Percentiles rank a stretch among this genome's conserved stretches.
Evolutionary conservation across 345 rosid genomes (phyloP).

Genomic region (Salix arbutifolia): DNA sequence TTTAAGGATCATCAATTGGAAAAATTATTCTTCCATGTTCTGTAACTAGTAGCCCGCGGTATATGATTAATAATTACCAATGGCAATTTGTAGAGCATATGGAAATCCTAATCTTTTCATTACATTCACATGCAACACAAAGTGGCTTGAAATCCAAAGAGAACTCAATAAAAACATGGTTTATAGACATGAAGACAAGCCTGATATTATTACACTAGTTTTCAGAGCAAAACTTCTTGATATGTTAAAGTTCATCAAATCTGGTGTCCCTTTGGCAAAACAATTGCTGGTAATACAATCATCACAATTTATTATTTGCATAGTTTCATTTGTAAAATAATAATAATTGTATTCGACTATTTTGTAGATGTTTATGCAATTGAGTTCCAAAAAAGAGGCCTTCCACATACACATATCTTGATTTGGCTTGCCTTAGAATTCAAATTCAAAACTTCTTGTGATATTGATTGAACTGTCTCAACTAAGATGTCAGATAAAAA

Average conservation of each 20-base stretch:
- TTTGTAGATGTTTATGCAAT: neutral
- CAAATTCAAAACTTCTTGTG: fast-evolving
- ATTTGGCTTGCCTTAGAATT: neutral
- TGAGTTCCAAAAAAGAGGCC: neutral
- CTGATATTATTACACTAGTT: too few species aligned
- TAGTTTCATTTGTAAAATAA: too few species aligned
- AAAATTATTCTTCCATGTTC: too few species aligned
- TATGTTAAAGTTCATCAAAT: too few species aligned
- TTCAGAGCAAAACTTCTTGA: too few species aligned
- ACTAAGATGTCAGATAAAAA: neutral
- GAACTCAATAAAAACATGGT: too few species aligned
- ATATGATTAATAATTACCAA: neutral
- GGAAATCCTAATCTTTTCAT: neutral
- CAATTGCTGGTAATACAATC: neutral
- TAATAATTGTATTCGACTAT: neutral
- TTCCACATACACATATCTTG: neutral
- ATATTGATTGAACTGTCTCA: neutral
- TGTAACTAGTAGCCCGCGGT: too few species aligned
- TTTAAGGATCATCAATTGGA: too few species aligned
- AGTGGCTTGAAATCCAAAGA: neutral
- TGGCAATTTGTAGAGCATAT: neutral
- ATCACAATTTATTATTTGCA: too few species aligned
- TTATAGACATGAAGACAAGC: too few species aligned
- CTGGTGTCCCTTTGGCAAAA: too few species aligned
- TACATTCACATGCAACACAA: neutral